Evolutionary conservation across 2,329 filamentous ascomycete species (phyloP).

Genomic region (Tolypocladium paradoxum): DNA sequence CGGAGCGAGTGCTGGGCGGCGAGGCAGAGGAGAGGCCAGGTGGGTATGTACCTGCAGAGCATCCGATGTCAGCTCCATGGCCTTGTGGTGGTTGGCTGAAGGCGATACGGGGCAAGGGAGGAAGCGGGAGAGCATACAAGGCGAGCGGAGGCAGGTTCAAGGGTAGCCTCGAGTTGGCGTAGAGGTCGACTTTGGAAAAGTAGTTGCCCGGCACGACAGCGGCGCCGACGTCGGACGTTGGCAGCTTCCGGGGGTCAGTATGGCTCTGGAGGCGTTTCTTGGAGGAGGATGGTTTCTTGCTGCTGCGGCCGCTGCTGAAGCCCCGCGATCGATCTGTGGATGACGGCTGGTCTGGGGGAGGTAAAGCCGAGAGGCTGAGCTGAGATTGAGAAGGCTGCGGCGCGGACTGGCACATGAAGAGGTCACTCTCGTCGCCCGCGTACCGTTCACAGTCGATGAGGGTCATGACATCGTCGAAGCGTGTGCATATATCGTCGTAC

Average conservation of each 20-base stretch:
- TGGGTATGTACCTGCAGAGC: constrained; percentile 51
- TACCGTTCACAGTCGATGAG: constrained; percentile 56
- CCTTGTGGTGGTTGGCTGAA: not conserved
- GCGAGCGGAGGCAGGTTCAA: constrained; percentile 55
- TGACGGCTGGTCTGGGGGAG: not conserved
- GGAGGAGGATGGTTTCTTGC: not conserved
- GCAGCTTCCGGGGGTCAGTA: not conserved
- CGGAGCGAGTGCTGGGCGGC: constrained; percentile 68
- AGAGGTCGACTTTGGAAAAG: constrained; percentile 68
- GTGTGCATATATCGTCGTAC: constrained; percentile 49
- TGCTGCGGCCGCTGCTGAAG: not conserved
- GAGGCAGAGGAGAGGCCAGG: constrained; percentile 66
- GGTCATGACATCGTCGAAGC: constrained; percentile 59
- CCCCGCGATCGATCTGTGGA: not conserved
- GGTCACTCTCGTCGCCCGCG: constrained; percentile 41
- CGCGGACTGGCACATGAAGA: constrained; percentile 30
- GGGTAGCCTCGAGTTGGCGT: constrained; percentile 67
- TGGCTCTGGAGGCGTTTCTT: not conserved
- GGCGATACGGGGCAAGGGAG: not conserved
- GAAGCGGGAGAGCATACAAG: constrained; percentile 37
- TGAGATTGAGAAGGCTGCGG: constrained; percentile 1
- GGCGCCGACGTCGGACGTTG: constrained; percentile 6
- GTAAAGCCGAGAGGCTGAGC: not conserved
- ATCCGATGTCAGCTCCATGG: not conserved
- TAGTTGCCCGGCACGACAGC: constrained; percentile 37